Evolutionary conservation across 1,139 yeast genomes (phyloP).

Genomic region (Yarrowia galli): DNA sequence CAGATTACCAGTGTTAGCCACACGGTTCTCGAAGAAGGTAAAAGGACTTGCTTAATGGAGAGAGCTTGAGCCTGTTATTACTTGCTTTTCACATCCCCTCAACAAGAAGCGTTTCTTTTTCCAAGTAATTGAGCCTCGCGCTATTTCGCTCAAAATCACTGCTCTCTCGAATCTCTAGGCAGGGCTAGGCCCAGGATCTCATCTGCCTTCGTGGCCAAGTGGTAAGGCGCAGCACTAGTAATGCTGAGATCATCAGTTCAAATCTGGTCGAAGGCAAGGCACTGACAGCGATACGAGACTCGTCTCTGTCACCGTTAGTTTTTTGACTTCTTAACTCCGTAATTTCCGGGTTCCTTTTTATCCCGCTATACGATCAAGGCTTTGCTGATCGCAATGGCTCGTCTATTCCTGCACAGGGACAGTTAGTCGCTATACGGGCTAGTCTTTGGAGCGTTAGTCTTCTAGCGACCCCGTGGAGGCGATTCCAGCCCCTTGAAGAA

Average conservation of each 20-base stretch:
- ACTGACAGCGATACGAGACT: background rate
- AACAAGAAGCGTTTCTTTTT: background rate
- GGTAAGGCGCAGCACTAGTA: slow-evolving; percentile 30
- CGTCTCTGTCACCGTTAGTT: background rate
- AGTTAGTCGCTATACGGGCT: background rate
- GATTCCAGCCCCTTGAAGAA: background rate
- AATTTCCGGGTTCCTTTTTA: background rate
- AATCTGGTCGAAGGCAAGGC: slow-evolving; percentile 9
- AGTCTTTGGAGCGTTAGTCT: background rate
- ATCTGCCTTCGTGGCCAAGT: slow-evolving; percentile 22
- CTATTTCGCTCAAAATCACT: background rate
- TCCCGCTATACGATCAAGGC: background rate
- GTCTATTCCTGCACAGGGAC: background rate
- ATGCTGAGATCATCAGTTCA: slow-evolving; percentile 11
- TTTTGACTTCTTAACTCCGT: slow-evolving; percentile 3
- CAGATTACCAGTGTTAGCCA: background rate
- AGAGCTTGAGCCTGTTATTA: background rate
- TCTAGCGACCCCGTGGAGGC: background rate
- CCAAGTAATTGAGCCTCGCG: background rate
- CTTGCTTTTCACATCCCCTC: background rate
- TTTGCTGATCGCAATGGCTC: background rate
- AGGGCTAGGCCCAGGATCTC: background rate
- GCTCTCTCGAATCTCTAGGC: background rate
- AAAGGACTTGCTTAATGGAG: background rate
- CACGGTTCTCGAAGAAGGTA: slow-evolving; percentile 9